Conservation (phyloP, 2,329 filamentous ascomycete genomes). For the Sporothrix schenckii region DNA sequence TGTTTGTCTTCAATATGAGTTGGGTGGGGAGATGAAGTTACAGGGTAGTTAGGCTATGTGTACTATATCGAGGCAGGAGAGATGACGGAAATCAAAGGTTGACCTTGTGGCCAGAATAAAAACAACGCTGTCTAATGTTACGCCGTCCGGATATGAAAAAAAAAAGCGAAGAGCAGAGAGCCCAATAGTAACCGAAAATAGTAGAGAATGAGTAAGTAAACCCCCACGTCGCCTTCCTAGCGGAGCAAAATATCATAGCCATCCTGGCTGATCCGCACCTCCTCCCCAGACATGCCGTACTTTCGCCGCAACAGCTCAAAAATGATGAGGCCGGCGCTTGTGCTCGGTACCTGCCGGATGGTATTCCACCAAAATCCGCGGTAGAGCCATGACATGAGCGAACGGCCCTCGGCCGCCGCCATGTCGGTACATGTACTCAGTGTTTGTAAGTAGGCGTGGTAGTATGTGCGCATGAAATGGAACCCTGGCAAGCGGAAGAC, state of each 20-base stretch:
- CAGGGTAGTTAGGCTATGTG: not conserved
- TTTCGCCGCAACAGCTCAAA: constrained; percentile 76
- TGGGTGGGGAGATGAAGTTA: too few relatives aligned
- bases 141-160: not conserved
- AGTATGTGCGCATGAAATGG: constrained; percentile 66
- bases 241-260: constrained; percentile 70
- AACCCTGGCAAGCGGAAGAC: constrained; percentile 44
- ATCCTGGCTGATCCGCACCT: constrained; percentile 66
- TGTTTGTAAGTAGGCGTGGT: constrained; percentile 70
- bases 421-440: constrained; percentile 62
- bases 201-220: not conserved
- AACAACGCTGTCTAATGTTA: constrained; percentile 25
- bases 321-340: constrained; percentile 74
- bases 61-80: not conserved
- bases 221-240: not conserved
- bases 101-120: not conserved
- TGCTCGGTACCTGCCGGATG: constrained; percentile 73
- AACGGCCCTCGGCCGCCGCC: constrained; percentile 59
- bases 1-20: not conserved
- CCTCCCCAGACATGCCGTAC: constrained; percentile 66
- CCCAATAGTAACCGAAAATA: not conserved
- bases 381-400: constrained; percentile 67
- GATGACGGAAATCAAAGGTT: not conserved
- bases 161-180: too few relatives aligned
- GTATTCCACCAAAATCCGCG: constrained; percentile 73